phyloP scores from a whole-genome alignment of 352 stramenopile genomes.

The Pythium myriotylum region DNA sequence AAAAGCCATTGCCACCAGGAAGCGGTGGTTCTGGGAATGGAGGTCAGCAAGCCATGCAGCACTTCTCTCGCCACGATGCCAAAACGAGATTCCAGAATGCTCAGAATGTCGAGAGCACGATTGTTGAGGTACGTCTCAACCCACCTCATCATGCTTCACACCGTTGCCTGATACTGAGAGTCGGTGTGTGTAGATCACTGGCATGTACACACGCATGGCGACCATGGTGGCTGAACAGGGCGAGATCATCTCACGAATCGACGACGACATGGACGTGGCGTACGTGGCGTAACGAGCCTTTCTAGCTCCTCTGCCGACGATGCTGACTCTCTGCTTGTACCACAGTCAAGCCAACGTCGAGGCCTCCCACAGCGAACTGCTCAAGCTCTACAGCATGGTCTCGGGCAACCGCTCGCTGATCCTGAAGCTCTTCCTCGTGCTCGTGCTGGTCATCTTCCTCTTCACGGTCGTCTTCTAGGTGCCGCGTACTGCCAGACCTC shows the following conservation, averaged over 20 bases:
- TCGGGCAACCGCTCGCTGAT: slow-evolving; percentile 81
- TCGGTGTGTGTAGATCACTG: slow-evolving; percentile 63
- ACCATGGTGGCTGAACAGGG: slow-evolving; percentile 82
- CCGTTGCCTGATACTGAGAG: no score
- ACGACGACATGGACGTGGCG: slow-evolving; percentile 88
- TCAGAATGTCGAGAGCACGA: slow-evolving; percentile 79
- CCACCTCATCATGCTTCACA: no score
- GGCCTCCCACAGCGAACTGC: slow-evolving; percentile 66
- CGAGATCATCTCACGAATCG: slow-evolving; percentile 80
- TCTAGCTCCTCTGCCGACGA: slow-evolving; percentile 4
- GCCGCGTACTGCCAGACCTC: background rate
- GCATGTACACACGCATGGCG: slow-evolving; percentile 88
- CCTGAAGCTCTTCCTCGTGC: slow-evolving; percentile 85
- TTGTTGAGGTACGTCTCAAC: slow-evolving; percentile 62
- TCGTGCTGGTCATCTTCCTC: slow-evolving; percentile 84
- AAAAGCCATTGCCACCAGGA: slow-evolving; percentile 34
- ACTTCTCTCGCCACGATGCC: slow-evolving; percentile 65
- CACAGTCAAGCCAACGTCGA: slow-evolving; percentile 78
- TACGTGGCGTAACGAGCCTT: slow-evolving; percentile 38
- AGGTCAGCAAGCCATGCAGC: slow-evolving; percentile 58
- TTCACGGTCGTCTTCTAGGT: slow-evolving; percentile 81
- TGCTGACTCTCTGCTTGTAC: background rate
- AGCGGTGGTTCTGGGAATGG: slow-evolving; percentile 12
- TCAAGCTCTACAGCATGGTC: slow-evolving; percentile 87
- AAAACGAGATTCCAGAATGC: slow-evolving; percentile 79